These are phyloP conservation scores for Nakazawaea populi DNA, from an alignment of 805 yeast genomes.

Conservation along the genomic window DNA sequence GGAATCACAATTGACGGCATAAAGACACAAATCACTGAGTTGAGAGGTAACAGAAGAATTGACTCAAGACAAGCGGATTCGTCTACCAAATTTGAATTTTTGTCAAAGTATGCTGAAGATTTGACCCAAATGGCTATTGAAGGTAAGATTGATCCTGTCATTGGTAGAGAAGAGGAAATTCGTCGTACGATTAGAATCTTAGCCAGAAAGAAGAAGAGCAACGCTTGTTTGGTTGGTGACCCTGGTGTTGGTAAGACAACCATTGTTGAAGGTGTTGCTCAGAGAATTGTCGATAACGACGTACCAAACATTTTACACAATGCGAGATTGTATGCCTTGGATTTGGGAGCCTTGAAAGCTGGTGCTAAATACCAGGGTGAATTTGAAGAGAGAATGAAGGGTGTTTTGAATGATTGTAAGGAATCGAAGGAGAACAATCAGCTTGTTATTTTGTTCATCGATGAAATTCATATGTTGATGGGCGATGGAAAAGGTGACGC, in stretches of 20 bases:
- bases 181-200: constrained; percentile 90
- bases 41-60: constrained; percentile 87
- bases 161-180: constrained; percentile 98
- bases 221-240: constrained; percentile 95
- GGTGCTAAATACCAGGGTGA: constrained; percentile 99
- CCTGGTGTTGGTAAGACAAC: constrained; percentile 99
- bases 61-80: constrained; percentile 95
- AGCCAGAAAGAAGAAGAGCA: constrained; percentile 96
- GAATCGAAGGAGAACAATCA: constrained; percentile 52
- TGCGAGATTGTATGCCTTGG: constrained; percentile 80
- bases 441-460: constrained; percentile 86
- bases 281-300: constrained; percentile 91
- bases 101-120: constrained; percentile 87
- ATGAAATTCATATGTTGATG: constrained; percentile 99
- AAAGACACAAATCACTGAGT: constrained; percentile 68
- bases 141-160: constrained; percentile 96
- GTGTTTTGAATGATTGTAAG: constrained; percentile 91
- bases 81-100: constrained; percentile 74
- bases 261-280: constrained; percentile 98
- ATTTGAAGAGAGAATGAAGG: constrained; percentile 96
- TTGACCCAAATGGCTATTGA: constrained; percentile 89
- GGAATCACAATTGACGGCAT: constrained; percentile 63
- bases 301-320: constrained; percentile 84
- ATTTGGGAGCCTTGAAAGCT: constrained; percentile 94
- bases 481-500: constrained; percentile 98